Evolutionary conservation across 176 grass and related monocot species (phyloP).

Genomic region (Luzula sylvatica): DNA sequence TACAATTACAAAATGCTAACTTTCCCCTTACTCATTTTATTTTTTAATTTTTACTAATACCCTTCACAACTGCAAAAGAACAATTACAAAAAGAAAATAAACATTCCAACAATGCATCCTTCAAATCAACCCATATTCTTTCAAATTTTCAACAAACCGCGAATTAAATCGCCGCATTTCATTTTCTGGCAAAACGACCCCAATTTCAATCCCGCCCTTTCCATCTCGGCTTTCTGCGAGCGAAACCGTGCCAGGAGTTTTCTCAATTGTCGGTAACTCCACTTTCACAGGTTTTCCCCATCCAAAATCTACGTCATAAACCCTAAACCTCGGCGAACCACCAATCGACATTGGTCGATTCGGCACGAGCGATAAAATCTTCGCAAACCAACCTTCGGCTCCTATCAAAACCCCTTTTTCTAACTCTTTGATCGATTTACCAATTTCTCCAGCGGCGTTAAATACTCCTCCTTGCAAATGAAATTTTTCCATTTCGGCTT

Average conservation of each 20-base stretch:
- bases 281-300: slow-evolving; percentile 57
- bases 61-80: too few relatives aligned
- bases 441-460: slow-evolving; percentile 50
- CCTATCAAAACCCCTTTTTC: slow-evolving; percentile 61
- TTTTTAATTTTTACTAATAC: too few relatives aligned
- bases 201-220: slow-evolving; percentile 63
- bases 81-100: too few relatives aligned
- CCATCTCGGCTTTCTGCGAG: slow-evolving; percentile 55
- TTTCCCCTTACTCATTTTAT: too few relatives aligned
- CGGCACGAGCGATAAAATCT: slow-evolving; percentile 61
- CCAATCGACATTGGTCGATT: slow-evolving; percentile 79
- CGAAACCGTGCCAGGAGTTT: slow-evolving; percentile 86
- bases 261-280: slow-evolving; percentile 77
- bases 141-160: slow-evolving; percentile 35
- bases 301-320: slow-evolving; percentile 76
- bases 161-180: slow-evolving; percentile 53
- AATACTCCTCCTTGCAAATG: slow-evolving; percentile 33
- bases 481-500: slow-evolving; percentile 35
- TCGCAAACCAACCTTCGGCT: slow-evolving; percentile 66
- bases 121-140: slow-evolving; percentile 25
- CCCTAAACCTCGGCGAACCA: slow-evolving; percentile 68
- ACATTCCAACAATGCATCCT: background rate
- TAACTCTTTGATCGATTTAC: slow-evolving; percentile 38
- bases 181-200: slow-evolving; percentile 52
- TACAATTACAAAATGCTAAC: too few relatives aligned